phyloP scores from a whole-genome alignment of 225 moss, liverwort and hornwort genomes.

The Climacium dendroides region DNA sequence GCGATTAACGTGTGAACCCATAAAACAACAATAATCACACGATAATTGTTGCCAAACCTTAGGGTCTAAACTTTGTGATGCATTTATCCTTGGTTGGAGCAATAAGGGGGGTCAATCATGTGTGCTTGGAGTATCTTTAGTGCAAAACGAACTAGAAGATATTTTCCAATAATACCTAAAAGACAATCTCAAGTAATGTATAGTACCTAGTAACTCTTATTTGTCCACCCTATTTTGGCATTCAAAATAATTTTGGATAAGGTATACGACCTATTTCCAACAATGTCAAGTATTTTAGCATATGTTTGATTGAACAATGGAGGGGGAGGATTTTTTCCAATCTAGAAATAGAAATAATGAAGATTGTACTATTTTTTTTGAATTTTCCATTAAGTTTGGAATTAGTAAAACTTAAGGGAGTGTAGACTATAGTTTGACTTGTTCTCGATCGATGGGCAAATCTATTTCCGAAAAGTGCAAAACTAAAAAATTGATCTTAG shows the following conservation, averaged over 20 bases:
- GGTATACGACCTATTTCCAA: neutral
- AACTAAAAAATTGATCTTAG: neutral
- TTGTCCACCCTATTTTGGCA: neutral
- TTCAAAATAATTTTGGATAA: neutral
- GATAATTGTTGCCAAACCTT: no score
- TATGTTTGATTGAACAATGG: rapidly evolving
- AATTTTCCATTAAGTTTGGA: neutral
- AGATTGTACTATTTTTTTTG: neutral
- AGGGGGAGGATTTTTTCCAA: rapidly evolving
- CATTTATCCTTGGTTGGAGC: no score
- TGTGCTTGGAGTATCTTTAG: no score
- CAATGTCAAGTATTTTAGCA: neutral
- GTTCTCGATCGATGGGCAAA: neutral
- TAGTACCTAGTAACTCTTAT: no score
- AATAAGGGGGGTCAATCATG: no score
- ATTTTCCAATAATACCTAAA: neutral
- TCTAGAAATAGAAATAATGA: neutral
- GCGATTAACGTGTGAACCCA: no score
- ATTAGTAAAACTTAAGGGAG: neutral
- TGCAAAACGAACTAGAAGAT: no score
- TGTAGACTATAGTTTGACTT: rapidly evolving
- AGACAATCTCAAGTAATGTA: neutral
- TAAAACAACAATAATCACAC: no score
- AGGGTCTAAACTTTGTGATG: no score
- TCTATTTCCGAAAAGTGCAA: neutral